Base-by-base conservation (phyloP, 2,329 filamentous ascomycete genomes). In the Parafenestella ontariensis region DNA sequence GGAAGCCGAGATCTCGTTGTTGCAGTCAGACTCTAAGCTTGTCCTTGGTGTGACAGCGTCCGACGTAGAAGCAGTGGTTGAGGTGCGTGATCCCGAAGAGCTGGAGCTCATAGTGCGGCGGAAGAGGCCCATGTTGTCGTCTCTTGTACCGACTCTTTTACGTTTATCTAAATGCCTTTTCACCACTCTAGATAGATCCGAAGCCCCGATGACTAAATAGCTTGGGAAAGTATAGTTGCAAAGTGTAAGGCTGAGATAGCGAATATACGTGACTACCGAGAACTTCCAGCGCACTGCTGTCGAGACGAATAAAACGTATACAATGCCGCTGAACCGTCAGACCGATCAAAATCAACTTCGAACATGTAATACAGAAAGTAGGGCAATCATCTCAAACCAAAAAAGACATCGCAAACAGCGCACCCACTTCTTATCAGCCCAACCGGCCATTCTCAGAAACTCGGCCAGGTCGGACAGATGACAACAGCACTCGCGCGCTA, bases 61-160 rank as follows among this genome's bases (percentile, higher is more conserved):
- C 2, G 54, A 60, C 3, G 47, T 23, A 18, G 57, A 60, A 26
- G 49, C 40, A 17, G 44, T 40, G 9, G 50, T 56, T 15, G 55
- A 50, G 15, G 41, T 37, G 26, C 48, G 54, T 26, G 49, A 58
- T 26, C 17, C 36, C n/a, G 56, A 46, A 21, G 60, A 63, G 48
- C 47, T 43, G 5, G 46, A 52, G 48, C 60, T 63, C 46, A 56
- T 41, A 11, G 60, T 61, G 10, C 60, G 52, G 23, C 53, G 60
- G 11, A 63, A 61, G 34, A 63, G 23, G 8, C 46, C 47, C 58
- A 59, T 61, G 1, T 5, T 49, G 21, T 21, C 39, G 23, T 24
- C 31, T 23, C 57, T 33, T 41, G 36, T 43, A 34, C 26, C n/a
- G 33, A 11, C 17, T n/a, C 31, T 31, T 41, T 18, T 11, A 17